Evolutionary conservation across 192 early-diverging fungal genomes (phyloP).

Genomic region (Linderina pennispora): DNA sequence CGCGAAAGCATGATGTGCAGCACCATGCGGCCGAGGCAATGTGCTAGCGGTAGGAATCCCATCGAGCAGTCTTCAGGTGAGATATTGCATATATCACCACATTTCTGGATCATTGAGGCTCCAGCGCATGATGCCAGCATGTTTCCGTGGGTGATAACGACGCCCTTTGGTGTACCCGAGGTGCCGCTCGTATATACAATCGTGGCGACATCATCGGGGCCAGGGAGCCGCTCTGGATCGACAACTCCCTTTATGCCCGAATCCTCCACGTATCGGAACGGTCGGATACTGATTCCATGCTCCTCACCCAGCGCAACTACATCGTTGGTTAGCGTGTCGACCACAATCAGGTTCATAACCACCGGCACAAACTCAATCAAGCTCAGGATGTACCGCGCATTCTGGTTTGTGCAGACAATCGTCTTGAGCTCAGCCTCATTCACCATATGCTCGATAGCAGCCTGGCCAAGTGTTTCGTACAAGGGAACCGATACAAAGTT

Average conservation of each 20-base stretch:
- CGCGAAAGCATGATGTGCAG: conserved; percentile 44
- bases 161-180: conserved; percentile 79
- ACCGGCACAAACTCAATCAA: conserved; percentile 27
- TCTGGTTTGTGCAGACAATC: conserved; percentile 59
- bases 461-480: conserved; percentile 80
- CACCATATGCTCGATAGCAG: conserved; percentile 73
- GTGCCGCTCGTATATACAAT: conserved; percentile 75
- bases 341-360: conserved; percentile 48
- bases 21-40: conserved; percentile 75
- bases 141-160: conserved; percentile 78
- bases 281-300: conserved; percentile 28
- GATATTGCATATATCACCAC: conserved; percentile 28
- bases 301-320: conserved; percentile 26
- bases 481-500: conserved; percentile 73
- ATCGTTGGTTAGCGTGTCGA: conserved; percentile 35
- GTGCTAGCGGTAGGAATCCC: conserved; percentile 82
- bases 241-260: conserved; percentile 45
- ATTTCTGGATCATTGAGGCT: conserved; percentile 13
- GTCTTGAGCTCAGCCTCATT: conserved; percentile 73
- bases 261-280: conserved; percentile 16
- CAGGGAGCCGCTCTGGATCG: conserved; percentile 50
- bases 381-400: conserved; percentile 25
- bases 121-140: conserved; percentile 55
- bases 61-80: conserved; percentile 43
- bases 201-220: conserved; percentile 50